A percentile compares a stretch with the other conserved stretches of the same genome.
Evolutionary conservation across 2,329 filamentous ascomycete species (phyloP).

Genomic region (Pyrenochaeta sp.): DNA sequence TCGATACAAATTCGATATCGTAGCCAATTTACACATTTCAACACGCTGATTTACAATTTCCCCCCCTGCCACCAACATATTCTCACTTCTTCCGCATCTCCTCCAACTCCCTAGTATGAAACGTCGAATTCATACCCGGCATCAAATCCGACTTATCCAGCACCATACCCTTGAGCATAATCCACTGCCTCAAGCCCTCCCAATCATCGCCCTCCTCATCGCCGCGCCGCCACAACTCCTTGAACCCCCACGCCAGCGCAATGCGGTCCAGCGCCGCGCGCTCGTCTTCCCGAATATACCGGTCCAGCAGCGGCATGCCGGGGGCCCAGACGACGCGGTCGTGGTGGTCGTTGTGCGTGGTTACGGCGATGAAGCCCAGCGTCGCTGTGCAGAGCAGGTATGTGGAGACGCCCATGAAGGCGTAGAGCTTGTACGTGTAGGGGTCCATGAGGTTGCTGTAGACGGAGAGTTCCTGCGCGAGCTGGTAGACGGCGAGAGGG

Average conservation of each 20-base stretch:
- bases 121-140: conserved; percentile 77
- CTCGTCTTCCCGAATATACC: conserved; percentile 92
- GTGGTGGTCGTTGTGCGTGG: conserved; percentile 95
- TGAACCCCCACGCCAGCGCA: conserved; percentile 90
- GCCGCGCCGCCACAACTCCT: conserved; percentile 77
- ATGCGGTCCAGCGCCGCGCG: conserved; percentile 85
- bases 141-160: conserved; percentile 89
- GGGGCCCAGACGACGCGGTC: conserved; percentile 87
- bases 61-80: too few species aligned
- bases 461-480: conserved; percentile 71
- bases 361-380: conserved; percentile 82
- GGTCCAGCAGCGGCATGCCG: conserved; percentile 78
- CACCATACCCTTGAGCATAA: conserved; percentile 84
- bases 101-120: too few species aligned
- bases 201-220: conserved; percentile 93
- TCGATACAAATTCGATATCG: too few species aligned
- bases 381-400: conserved; percentile 84
- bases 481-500: conserved; percentile 72
- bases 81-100: too few species aligned
- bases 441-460: conserved; percentile 81
- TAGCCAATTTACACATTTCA: too few species aligned
- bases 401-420: conserved; percentile 80
- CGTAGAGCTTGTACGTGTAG: conserved; percentile 75
- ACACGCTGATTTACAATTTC: too few species aligned
- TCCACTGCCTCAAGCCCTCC: conserved; percentile 83